Evolutionary conservation across 139 green algal genomes (phyloP), one percentile per base, ranked within the genome.

Genomic region (Auxenochlorella protothecoides): DNA sequence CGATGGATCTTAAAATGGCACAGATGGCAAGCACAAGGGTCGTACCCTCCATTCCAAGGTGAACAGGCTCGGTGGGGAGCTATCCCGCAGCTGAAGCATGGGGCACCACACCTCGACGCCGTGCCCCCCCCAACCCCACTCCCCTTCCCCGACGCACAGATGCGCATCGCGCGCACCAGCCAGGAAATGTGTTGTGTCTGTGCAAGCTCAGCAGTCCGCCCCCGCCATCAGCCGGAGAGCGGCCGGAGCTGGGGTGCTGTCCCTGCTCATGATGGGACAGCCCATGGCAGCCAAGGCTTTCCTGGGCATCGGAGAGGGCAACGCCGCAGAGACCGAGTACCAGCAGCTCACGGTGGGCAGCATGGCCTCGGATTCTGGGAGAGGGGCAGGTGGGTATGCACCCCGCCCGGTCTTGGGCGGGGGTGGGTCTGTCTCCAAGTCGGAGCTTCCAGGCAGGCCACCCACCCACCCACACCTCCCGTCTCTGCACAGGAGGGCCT

Each of bases 231-330:
- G 78, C 9, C 78, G 86, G n/a, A 73, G 75, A 63, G 79, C 69
- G 51, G 62, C 61, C 54, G 51, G 65, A 51, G 74, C 77, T 7
- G 72, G 68, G 8, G 13, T 81, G 14, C 71, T 70, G 8, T 78
- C 65, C 6, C 59, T 75, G 53, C 68, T 68, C 11, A 67, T 74
- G 5, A 16, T 87, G 5, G 63, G 78, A 52, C 57, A 59, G 14
- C 79, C 79, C 0, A 65, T 73, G 59, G 83, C 85, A 11, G 87
- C 87, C 2, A 72, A 86, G 72, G 88, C 88, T 2, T 79, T 87
- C 72, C 75, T 91, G 52, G 78, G 92, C 70, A 81, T 78, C 51
- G 81, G 81, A 15, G 85, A 82, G 44, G 66, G 74, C 73, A 71
- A 81, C 59, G 67, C 77, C 59, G 68, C 77, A 51, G 69, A 75